These are phyloP conservation scores for Lophiotrema nucula DNA, from an alignment of 495 filamentous ascomycete genomes.

Conservation along the genomic window DNA sequence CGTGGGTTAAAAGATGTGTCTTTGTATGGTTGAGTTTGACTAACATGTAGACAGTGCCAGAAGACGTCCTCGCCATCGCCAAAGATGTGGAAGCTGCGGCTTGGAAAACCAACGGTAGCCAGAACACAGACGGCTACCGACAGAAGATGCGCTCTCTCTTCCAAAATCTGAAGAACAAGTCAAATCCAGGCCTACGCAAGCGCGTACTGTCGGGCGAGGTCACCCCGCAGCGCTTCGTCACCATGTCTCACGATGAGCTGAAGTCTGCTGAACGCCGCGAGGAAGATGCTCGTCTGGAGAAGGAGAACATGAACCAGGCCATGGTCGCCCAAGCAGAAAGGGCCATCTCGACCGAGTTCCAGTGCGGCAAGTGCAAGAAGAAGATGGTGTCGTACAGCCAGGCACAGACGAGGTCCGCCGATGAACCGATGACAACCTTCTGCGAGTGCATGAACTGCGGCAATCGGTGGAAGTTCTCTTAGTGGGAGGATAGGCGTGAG, in stretches of 20 bases:
- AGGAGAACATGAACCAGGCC: slow-evolving; percentile 93
- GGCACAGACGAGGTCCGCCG: slow-evolving; percentile 91
- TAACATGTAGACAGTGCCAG: slow-evolving; percentile 40
- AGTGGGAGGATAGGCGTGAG: neutral
- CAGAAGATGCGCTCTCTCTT: slow-evolving; percentile 85
- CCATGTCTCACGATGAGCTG: slow-evolving; percentile 72
- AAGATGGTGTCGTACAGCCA: slow-evolving; percentile 94
- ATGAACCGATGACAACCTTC: slow-evolving; percentile 87
- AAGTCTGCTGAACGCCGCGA: slow-evolving; percentile 68
- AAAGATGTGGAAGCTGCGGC: slow-evolving; percentile 72
- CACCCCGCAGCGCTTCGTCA: slow-evolving; percentile 66
- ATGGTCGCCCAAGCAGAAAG: slow-evolving; percentile 88
- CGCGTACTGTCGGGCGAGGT: slow-evolving; percentile 75
- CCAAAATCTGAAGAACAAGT: slow-evolving; percentile 89
- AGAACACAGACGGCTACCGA: slow-evolving; percentile 69
- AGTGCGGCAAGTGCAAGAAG: slow-evolving; percentile 85
- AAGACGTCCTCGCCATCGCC: slow-evolving; percentile 64
- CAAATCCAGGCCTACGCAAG: slow-evolving; percentile 70
- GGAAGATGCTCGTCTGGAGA: slow-evolving; percentile 66
- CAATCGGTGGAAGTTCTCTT: slow-evolving; percentile 68
- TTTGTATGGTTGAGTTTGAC: neutral
- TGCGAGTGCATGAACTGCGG: slow-evolving; percentile 75
- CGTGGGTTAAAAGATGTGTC: slow-evolving; percentile 39
- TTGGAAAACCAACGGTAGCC: slow-evolving; percentile 55
- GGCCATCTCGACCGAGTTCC: slow-evolving; percentile 78